These are phyloP conservation scores for Euphorbia celastroides DNA, from an alignment of 441 rosid species.

Conservation along the genomic window DNA sequence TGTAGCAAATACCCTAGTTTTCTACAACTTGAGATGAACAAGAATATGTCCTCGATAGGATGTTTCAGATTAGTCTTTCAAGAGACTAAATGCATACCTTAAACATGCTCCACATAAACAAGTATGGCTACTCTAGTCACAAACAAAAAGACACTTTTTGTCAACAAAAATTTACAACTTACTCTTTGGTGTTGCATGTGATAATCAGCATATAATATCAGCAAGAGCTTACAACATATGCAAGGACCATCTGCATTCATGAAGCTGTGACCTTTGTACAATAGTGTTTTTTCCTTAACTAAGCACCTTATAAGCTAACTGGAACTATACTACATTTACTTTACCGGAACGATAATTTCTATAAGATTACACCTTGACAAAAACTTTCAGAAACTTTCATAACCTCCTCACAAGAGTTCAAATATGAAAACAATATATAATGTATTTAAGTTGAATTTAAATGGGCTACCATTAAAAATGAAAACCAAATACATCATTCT, in stretches of 20 bases:
- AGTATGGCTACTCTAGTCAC: not conserved
- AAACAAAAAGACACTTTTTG: no score
- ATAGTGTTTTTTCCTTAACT: not conserved
- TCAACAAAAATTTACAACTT: no score
- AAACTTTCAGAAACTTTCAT: not conserved
- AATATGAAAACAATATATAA: not conserved
- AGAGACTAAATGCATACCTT: not conserved
- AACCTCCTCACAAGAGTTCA: not conserved
- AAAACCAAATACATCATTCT: not conserved
- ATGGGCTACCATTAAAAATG: no score
- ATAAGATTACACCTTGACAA: not conserved
- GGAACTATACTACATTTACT: not conserved
- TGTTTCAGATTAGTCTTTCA: not conserved
- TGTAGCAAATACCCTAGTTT: not conserved
- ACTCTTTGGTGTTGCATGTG: not conserved
- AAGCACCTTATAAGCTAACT: not conserved
- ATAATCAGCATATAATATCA: not conserved
- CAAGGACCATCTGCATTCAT: not conserved
- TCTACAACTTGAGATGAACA: not conserved
- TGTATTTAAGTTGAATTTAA: no score
- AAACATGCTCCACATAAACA: not conserved
- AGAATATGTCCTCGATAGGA: not conserved
- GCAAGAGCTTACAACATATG: not conserved
- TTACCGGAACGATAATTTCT: not conserved
- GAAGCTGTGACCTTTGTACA: not conserved